Conservation (phyloP, 768 basidiomycete genomes). For the Serendipita sp. region DNA sequence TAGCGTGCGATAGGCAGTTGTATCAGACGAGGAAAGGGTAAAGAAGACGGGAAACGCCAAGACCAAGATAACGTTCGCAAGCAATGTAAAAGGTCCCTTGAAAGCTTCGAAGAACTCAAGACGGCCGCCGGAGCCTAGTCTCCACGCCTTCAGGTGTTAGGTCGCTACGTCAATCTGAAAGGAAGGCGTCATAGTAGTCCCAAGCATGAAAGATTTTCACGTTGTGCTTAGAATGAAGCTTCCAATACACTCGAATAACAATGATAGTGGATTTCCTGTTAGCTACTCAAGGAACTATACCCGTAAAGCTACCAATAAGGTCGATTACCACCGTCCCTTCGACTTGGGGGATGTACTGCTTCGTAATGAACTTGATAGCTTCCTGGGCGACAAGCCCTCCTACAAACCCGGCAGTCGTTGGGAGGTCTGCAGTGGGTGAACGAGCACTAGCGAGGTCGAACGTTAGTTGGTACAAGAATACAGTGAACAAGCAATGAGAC, state of each 20-base stretch:
- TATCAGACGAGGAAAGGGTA: too few relatives aligned
- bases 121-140: not conserved
- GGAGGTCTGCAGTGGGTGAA: constrained; percentile 68
- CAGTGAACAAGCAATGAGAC: constrained; percentile 17
- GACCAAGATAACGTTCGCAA: too few relatives aligned
- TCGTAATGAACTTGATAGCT: constrained; percentile 90
- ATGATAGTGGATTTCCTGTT: not conserved
- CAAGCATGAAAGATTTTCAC: not conserved
- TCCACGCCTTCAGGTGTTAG: not conserved
- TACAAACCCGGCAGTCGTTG: constrained; percentile 84
- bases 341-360: constrained; percentile 76
- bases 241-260: not conserved
- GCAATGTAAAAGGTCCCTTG: not conserved
- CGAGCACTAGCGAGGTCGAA: constrained; percentile 38
- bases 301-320: constrained; percentile 66
- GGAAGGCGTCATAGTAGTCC: not conserved
- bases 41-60: too few relatives aligned
- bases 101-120: not conserved
- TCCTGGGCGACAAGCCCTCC: constrained; percentile 94
- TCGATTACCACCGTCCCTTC: constrained; percentile 75
- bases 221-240: not conserved
- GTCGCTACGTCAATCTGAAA: not conserved
- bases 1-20: too few relatives aligned
- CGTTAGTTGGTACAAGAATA: constrained; percentile 8
- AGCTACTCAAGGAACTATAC: constrained; percentile 18